Percentiles rank a stretch among this genome's conserved stretches.
phyloP scores from a whole-genome alignment of 2,329 filamentous ascomycete species.

The Ophiostoma novo-ulmi region DNA sequence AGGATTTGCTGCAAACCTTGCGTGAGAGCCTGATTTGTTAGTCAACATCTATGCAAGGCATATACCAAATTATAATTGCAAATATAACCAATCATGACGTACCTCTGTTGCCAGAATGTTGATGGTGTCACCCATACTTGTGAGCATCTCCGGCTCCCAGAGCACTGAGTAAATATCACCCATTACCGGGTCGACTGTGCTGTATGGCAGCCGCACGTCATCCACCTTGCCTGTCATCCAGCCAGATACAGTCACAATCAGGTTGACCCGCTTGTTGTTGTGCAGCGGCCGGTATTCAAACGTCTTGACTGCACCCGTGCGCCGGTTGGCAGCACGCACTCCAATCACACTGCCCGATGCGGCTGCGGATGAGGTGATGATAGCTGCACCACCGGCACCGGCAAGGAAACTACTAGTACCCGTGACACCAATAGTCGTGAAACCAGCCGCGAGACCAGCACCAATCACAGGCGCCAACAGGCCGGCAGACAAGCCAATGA shows the following conservation, averaged over 20 bases:
- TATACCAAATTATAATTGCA: too few species aligned
- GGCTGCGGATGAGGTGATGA: slow-evolving; percentile 87
- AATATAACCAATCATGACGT: not conserved
- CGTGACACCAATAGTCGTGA: slow-evolving; percentile 88
- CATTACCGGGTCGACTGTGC: slow-evolving; percentile 96
- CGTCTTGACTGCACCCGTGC: slow-evolving; percentile 87
- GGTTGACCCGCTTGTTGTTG: slow-evolving; percentile 95
- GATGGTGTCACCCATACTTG: slow-evolving; percentile 96
- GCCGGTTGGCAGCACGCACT: slow-evolving; percentile 73
- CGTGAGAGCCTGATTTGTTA: slow-evolving; percentile 59
- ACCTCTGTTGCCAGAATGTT: slow-evolving; percentile 92
- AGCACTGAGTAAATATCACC: slow-evolving; percentile 94
- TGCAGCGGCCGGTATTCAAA: slow-evolving; percentile 95
- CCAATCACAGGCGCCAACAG: slow-evolving; percentile 90
- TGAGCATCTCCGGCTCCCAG: slow-evolving; percentile 98
- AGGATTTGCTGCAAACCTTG: slow-evolving; percentile 94
- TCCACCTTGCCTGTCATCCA: slow-evolving; percentile 99
- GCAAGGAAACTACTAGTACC: slow-evolving; percentile 86
- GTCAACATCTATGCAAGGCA: not conserved
- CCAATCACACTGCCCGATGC: slow-evolving; percentile 84
- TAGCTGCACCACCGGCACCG: slow-evolving; percentile 83
- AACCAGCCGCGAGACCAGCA: slow-evolving; percentile 85
- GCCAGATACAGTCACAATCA: slow-evolving; percentile 90
- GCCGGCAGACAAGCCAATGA: slow-evolving; percentile 92
- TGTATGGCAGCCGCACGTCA: slow-evolving; percentile 90